A percentile compares a stretch with the other conserved stretches of the same genome.
phyloP scores from a whole-genome alignment of 2,329 filamentous ascomycete genomes.

The Phyllosticta ampelicida region DNA sequence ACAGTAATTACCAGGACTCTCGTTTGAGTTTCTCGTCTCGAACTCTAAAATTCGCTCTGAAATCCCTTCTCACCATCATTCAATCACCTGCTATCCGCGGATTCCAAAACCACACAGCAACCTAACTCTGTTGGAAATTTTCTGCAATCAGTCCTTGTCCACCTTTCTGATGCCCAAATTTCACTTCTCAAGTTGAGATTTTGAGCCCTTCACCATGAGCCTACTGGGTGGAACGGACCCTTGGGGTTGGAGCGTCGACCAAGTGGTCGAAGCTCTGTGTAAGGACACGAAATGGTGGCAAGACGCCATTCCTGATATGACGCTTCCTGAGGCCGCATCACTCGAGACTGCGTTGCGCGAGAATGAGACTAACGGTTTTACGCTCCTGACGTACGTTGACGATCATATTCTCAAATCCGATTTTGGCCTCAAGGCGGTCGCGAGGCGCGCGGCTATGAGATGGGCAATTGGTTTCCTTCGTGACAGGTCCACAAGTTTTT shows the following conservation, averaged over 20 bases:
- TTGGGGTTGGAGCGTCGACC: slow-evolving; percentile 60
- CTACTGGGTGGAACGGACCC: slow-evolving; percentile 44
- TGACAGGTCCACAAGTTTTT: slow-evolving; percentile 41
- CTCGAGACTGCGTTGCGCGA: slow-evolving; percentile 49
- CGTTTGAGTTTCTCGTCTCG: not conserved
- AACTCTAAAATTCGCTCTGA: not conserved
- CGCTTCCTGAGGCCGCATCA: slow-evolving; percentile 40
- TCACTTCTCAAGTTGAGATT: not conserved
- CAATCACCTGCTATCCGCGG: not conserved
- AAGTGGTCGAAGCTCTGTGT: slow-evolving; percentile 57
- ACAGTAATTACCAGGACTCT: not conserved
- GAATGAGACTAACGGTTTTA: slow-evolving; percentile 55
- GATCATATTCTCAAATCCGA: slow-evolving; percentile 40
- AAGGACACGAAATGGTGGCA: slow-evolving; percentile 35
- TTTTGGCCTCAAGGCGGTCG: slow-evolving; percentile 47
- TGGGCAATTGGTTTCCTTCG: slow-evolving; percentile 49
- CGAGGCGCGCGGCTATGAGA: slow-evolving; percentile 48
- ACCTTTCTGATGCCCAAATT: not conserved
- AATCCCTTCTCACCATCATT: not conserved
- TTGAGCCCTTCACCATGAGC: not conserved
- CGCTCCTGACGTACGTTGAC: slow-evolving; percentile 49
- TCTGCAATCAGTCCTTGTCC: not conserved
- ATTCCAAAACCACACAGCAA: not conserved
- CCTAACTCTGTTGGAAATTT: not conserved
- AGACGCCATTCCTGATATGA: slow-evolving; percentile 33